Evolutionary conservation across 1,139 yeast genomes (phyloP).

Genomic region (Suhomyces taliae): DNA sequence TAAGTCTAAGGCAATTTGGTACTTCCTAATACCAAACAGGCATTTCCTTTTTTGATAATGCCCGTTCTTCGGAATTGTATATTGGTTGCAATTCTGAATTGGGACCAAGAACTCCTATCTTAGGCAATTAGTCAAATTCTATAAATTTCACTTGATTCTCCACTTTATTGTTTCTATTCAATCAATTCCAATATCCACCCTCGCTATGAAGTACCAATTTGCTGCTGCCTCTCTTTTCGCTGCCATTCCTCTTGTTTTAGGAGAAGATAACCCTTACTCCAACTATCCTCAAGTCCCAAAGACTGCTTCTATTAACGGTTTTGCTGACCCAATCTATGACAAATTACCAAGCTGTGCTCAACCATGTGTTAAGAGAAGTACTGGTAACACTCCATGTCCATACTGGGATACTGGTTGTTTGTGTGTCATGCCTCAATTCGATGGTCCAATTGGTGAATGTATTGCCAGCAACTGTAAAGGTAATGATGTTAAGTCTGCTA

Average conservation of each 20-base stretch:
- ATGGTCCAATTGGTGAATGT: constrained; percentile 45
- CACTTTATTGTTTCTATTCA: neutral
- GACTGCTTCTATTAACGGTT: constrained; percentile 53
- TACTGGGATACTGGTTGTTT: constrained; percentile 58
- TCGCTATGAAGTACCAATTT: constrained; percentile 23
- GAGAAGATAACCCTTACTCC: constrained; percentile 22
- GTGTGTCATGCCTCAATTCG: constrained; percentile 51
- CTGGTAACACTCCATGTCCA: constrained; percentile 45
- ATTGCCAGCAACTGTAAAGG: constrained; percentile 37
- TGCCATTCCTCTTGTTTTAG: constrained; percentile 11
- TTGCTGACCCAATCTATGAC: constrained; percentile 49
- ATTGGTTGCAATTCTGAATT: no score
- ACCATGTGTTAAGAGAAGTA: constrained; percentile 30
- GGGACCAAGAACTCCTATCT: no score
- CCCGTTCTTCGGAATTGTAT: neutral
- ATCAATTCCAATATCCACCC: constrained; percentile 9
- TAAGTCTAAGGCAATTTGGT: neutral
- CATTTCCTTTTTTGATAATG: neutral
- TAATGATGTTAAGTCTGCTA: constrained; percentile 36
- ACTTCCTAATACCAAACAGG: neutral
- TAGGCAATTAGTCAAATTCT: no score
- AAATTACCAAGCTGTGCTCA: constrained; percentile 46
- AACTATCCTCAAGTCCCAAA: constrained; percentile 50
- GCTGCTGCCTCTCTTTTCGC: constrained; percentile 14
- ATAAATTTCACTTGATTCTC: neutral